phyloP scores from a whole-genome alignment of 2,329 filamentous ascomycete species.

The Hypoxylon sp. region DNA sequence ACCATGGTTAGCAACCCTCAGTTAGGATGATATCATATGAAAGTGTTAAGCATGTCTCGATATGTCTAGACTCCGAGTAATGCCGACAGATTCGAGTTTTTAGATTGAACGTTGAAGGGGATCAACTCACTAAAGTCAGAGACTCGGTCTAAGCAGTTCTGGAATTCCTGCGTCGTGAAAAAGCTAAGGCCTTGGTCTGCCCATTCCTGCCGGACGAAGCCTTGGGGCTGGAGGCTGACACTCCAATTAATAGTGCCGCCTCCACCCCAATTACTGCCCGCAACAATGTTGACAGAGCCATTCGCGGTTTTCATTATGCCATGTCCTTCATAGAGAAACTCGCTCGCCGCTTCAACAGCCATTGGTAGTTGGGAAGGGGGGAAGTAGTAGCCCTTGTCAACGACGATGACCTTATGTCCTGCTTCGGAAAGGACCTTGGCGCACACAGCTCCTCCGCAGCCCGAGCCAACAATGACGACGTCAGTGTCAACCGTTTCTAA shows the following conservation, averaged over 20 bases:
- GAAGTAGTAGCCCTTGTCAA: constrained; percentile 86
- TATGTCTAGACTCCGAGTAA: neutral
- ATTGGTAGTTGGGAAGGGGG: constrained; percentile 80
- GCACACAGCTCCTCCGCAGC: constrained; percentile 84
- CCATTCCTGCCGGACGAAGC: constrained; percentile 85
- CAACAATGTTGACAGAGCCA: constrained; percentile 69
- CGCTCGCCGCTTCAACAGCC: constrained; percentile 68
- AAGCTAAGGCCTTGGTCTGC: constrained; percentile 75
- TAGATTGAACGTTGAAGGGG: neutral
- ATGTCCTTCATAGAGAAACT: constrained; percentile 77
- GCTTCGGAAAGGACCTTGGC: constrained; percentile 85
- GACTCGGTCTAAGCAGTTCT: constrained; percentile 82
- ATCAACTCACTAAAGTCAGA: constrained; percentile 67
- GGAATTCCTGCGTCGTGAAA: constrained; percentile 79
- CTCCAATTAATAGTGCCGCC: constrained; percentile 92
- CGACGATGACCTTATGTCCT: constrained; percentile 73
- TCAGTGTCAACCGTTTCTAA: constrained; percentile 79
- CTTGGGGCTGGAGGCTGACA: constrained; percentile 74
- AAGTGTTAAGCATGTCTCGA: neutral
- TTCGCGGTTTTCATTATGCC: constrained; percentile 70
- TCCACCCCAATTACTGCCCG: constrained; percentile 83
- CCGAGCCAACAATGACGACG: constrained; percentile 86
- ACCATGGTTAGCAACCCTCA: constrained; percentile 7
- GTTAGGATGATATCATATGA: neutral
- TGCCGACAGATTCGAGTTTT: neutral